These are phyloP conservation scores for Escallonia herrerae DNA, from an alignment of 129 eudicot species.

Conservation along the genomic window DNA sequence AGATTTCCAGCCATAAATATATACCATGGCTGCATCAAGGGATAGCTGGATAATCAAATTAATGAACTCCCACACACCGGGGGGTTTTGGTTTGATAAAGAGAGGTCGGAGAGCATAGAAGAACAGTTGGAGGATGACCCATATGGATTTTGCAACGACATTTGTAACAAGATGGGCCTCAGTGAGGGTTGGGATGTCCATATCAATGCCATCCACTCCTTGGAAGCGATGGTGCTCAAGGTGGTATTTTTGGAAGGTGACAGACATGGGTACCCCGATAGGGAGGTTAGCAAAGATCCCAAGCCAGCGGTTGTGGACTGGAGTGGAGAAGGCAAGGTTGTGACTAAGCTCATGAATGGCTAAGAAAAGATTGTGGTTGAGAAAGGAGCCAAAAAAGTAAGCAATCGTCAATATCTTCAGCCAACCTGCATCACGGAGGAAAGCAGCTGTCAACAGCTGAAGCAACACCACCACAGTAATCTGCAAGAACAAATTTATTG, in stretches of 20 bases:
- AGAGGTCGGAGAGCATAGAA: slow-evolving; percentile 74
- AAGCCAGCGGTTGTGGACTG: slow-evolving; percentile 66
- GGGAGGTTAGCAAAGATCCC: slow-evolving; percentile 92
- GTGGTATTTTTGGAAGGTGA: slow-evolving; percentile 83
- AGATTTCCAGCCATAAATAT: slow-evolving; percentile 66
- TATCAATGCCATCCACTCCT: slow-evolving; percentile 73
- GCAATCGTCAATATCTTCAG: slow-evolving; percentile 51
- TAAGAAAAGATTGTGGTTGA: slow-evolving; percentile 85
- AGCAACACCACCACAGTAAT: slow-evolving; percentile 48
- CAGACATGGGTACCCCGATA: slow-evolving; percentile 75
- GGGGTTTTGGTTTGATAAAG: slow-evolving; percentile 72
- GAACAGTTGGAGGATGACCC: slow-evolving; percentile 72
- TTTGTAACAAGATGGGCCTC: slow-evolving; percentile 53
- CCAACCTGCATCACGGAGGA: slow-evolving; percentile 47
- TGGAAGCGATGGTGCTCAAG: slow-evolving; percentile 84
- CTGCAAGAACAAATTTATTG: slow-evolving; percentile 21
- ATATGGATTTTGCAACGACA: slow-evolving; percentile 45
- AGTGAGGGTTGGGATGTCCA: slow-evolving; percentile 58
- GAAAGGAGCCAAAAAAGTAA: slow-evolving; percentile 78
- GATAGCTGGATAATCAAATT: slow-evolving; percentile 50
- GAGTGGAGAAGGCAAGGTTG: slow-evolving; percentile 82
- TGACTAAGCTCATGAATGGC: slow-evolving; percentile 87
- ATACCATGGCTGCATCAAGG: slow-evolving; percentile 46
- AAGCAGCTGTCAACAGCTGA: slow-evolving; percentile 64
- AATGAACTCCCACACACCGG: slow-evolving; percentile 71